Evolutionary conservation across 495 filamentous ascomycete genomes (phyloP).

Genomic region (Penicillium egyptiacum): DNA sequence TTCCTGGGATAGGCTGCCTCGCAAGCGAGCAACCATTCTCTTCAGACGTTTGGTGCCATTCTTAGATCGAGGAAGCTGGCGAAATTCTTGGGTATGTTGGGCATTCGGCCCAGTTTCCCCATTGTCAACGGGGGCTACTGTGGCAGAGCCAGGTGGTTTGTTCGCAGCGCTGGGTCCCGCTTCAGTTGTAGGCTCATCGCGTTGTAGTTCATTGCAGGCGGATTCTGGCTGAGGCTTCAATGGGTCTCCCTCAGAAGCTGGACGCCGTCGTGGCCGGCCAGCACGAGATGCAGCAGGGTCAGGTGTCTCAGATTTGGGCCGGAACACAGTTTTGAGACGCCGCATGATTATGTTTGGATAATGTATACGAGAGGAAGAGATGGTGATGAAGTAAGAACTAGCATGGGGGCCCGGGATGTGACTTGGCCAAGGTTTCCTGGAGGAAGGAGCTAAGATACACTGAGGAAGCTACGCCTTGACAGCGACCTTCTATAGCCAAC

Average conservation of each 20-base stretch:
- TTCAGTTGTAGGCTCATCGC: background rate
- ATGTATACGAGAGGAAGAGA: constrained; percentile 9
- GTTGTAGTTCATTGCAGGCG: background rate
- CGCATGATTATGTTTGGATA: constrained; percentile 15
- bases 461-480: background rate
- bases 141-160: background rate
- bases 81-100: background rate
- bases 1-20: constrained; percentile 11
- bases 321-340: constrained; percentile 19
- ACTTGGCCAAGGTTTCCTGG: background rate
- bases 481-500: background rate
- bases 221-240: constrained; percentile 5
- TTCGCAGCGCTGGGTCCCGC: background rate
- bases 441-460: background rate
- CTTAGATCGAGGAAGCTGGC: background rate
- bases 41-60: constrained; percentile 19
- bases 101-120: background rate
- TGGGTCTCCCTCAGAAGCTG: constrained; percentile 2
- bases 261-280: constrained; percentile 8
- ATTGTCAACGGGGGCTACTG: background rate
- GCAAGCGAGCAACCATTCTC: constrained; percentile 17
- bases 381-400: constrained; percentile 10
- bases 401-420: background rate
- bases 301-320: constrained; percentile 5
- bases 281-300: constrained; percentile 4